Evolutionary conservation across 331 rosid genomes (phyloP).

Genomic region (Stylosanthes scabra): DNA sequence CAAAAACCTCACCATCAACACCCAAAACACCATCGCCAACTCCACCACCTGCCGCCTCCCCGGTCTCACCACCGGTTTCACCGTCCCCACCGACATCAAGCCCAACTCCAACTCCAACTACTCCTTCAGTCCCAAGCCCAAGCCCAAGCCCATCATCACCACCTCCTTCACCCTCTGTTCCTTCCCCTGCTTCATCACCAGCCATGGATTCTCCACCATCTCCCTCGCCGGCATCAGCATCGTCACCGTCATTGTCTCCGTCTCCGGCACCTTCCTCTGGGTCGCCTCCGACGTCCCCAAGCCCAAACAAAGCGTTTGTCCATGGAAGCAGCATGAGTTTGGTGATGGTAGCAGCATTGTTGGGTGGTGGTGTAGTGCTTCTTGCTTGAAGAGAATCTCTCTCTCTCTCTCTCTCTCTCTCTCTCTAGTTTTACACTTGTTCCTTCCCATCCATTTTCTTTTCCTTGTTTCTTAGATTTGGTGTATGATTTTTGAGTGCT

Average conservation of each 20-base stretch:
- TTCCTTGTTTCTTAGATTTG: neutral
- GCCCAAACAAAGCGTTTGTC: conserved; percentile 23
- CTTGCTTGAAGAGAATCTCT: conserved; percentile 37
- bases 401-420: too few relatives aligned
- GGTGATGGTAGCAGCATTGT: conserved; percentile 35
- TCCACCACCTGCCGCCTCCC: conserved; percentile 26
- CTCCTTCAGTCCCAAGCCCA: conserved; percentile 16
- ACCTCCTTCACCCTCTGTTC: conserved; percentile 1
- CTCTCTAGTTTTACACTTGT: neutral
- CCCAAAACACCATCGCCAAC: conserved; percentile 28
- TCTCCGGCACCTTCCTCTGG: neutral
- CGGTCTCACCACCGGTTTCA: conserved; percentile 10
- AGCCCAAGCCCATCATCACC: conserved; percentile 28
- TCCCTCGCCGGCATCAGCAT: neutral
- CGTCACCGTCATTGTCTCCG: neutral
- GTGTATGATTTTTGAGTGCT: conserved; percentile 54
- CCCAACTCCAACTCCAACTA: neutral
- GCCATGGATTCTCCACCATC: conserved; percentile 1
- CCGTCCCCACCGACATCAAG: conserved; percentile 22
- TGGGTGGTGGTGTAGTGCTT: conserved; percentile 53
- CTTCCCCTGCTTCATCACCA: neutral
- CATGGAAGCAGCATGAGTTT: conserved; percentile 48
- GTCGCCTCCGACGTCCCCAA: conserved; percentile 8
- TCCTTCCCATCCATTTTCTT: neutral
- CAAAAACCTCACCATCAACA: conserved; percentile 26